Evolutionary conservation across 2,329 filamentous ascomycete genomes (phyloP).

Genomic region (Ophiocordyceps camponoti-rufipedis): DNA sequence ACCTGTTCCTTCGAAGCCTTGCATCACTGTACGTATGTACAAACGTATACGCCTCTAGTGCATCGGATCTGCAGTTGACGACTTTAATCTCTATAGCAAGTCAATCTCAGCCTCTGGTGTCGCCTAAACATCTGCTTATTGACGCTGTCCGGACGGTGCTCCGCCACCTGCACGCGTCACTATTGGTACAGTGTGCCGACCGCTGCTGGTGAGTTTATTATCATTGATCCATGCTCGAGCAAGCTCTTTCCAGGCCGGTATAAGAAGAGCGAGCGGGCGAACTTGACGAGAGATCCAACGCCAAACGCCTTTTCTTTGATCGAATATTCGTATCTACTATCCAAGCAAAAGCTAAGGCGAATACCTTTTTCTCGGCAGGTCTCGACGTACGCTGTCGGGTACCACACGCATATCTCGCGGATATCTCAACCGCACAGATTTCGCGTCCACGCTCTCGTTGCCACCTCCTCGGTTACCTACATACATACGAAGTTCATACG

Average conservation of each 20-base stretch:
- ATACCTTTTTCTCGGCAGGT: background rate
- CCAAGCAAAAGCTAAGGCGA: too few species aligned
- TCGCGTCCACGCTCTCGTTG: background rate
- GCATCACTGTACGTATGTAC: background rate
- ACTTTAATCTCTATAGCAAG: background rate
- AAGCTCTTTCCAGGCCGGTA: too few species aligned
- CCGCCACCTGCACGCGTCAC: background rate
- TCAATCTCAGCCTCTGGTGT: background rate
- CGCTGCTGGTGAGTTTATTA: background rate
- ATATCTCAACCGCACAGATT: background rate
- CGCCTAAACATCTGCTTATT: background rate
- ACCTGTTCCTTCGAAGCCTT: too few species aligned
- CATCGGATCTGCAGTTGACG: background rate
- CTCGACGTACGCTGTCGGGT: background rate
- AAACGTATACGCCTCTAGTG: background rate
- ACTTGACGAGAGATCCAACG: too few species aligned
- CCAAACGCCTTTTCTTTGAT: too few species aligned
- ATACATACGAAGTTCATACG: too few species aligned
- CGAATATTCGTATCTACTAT: too few species aligned
- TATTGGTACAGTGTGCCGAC: background rate
- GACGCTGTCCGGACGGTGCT: background rate
- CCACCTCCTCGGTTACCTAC: background rate
- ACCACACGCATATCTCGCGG: background rate
- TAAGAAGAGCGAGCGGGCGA: too few species aligned
- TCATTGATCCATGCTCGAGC: too few species aligned